Percentiles rank a stretch among this genome's conserved stretches.
phyloP scores from a whole-genome alignment of 1,139 yeast species.

The Suhomyces bribrorum region DNA sequence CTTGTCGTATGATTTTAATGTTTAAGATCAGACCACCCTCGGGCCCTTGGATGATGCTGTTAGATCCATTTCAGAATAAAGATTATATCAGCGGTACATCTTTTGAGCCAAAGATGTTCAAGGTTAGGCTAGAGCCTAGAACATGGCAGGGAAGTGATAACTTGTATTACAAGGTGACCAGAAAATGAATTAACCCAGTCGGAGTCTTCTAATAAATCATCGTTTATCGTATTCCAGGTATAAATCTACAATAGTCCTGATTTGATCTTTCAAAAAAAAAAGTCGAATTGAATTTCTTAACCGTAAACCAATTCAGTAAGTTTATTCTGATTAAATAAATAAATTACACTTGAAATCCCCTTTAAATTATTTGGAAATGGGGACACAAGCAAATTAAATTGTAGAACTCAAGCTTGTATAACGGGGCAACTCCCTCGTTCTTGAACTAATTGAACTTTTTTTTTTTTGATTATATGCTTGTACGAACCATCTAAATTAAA shows the following conservation, averaged over 20 bases:
- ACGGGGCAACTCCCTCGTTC: too few species aligned
- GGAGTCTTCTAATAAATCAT: too few species aligned
- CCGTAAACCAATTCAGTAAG: neutral
- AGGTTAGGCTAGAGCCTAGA: conserved; percentile 30
- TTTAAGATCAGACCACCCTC: conserved; percentile 46
- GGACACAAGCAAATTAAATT: too few species aligned
- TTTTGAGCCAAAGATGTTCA: conserved; percentile 55
- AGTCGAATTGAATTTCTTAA: too few species aligned
- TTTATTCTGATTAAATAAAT: neutral
- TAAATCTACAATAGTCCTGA: too few species aligned
- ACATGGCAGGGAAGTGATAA: conserved; percentile 8
- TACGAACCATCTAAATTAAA: neutral
- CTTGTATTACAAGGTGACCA: conserved; percentile 11
- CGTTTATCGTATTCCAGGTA: too few species aligned
- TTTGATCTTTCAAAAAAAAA: too few species aligned
- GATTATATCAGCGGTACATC: conserved; percentile 55
- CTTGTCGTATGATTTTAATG: conserved; percentile 33
- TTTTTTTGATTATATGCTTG: too few species aligned
- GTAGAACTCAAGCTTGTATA: too few species aligned
- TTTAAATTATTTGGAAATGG: too few species aligned
- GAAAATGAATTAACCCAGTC: too few species aligned
- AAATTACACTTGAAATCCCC: neutral
- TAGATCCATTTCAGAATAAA: conserved; percentile 53
- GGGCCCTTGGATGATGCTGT: conserved; percentile 34
- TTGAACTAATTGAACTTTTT: too few species aligned